Evolutionary conservation across 192 early-diverging fungal species (phyloP).

Genomic region (Phycomyces blakesleeanus): DNA sequence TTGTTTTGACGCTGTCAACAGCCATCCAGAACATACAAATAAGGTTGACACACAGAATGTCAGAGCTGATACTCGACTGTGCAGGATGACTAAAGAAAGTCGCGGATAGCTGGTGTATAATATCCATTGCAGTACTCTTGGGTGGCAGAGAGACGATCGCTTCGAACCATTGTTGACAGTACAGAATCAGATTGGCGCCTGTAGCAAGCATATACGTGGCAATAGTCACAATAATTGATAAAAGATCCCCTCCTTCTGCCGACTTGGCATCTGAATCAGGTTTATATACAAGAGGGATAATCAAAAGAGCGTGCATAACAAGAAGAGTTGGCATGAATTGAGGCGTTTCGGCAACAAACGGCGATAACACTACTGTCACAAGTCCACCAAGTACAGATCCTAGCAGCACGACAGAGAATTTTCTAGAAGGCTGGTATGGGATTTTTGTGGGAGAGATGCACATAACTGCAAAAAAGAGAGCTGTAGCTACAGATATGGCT

Average conservation of each 20-base stretch:
- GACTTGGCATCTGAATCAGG: background rate
- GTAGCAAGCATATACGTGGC: constrained; percentile 17
- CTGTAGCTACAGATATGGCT: constrained; percentile 25
- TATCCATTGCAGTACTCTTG: background rate
- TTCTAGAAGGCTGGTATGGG: background rate
- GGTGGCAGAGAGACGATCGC: background rate
- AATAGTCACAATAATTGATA: background rate
- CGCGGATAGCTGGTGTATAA: background rate
- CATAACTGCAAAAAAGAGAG: constrained; percentile 28
- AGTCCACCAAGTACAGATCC: constrained; percentile 4
- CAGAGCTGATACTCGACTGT: constrained; percentile 31
- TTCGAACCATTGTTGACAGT: constrained; percentile 3
- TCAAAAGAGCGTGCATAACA: constrained; percentile 24
- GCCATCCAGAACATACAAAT: constrained; percentile 22
- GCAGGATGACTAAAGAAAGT: constrained; percentile 24
- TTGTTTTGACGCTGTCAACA: background rate
- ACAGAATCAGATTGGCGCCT: constrained; percentile 17
- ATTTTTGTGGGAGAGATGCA: background rate
- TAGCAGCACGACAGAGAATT: background rate
- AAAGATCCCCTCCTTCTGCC: no score
- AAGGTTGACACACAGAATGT: constrained; percentile 18
- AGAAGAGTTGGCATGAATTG: constrained; percentile 26
- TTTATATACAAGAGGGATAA: constrained; percentile 12
- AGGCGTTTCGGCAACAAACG: constrained; percentile 1
- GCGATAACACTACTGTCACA: constrained; percentile 14